A percentile compares a stretch with the other conserved stretches of the same genome.
Evolutionary conservation across 306 rosid genomes (phyloP).

Genomic region (Boehmeria nivea): DNA sequence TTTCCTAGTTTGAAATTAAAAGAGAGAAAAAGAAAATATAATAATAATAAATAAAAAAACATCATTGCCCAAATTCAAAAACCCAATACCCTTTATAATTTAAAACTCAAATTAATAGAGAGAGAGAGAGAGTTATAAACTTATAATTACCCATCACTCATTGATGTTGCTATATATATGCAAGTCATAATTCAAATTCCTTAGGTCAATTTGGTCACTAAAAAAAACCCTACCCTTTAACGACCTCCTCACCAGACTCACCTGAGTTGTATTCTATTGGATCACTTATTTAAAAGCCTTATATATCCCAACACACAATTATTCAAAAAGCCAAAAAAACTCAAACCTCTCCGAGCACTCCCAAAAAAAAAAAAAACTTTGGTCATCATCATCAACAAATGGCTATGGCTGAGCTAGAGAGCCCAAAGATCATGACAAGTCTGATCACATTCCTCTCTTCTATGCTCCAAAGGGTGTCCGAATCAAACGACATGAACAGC

Average conservation of each 20-base stretch:
- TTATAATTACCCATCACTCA: constrained; percentile 9
- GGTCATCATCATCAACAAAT: too few species aligned
- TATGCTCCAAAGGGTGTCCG: constrained; percentile 71
- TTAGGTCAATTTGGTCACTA: constrained; percentile 16
- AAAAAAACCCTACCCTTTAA: constrained; percentile 16
- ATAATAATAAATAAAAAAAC: too few species aligned
- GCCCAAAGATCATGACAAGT: constrained; percentile 62
- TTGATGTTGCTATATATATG: constrained; percentile 1
- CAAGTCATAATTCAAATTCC: constrained; percentile 12
- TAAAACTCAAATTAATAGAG: not conserved
- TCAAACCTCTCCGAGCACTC: constrained; percentile 21
- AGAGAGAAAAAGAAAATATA: not conserved
- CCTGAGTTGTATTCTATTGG: not conserved
- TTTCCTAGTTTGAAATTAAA: constrained; percentile 15
- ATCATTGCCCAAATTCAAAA: constrained; percentile 32
- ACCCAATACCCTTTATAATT: constrained; percentile 12
- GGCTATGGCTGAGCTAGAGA: constrained; percentile 79
- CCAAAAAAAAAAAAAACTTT: not conserved
- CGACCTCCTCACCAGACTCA: constrained; percentile 10
- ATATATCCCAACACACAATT: constrained; percentile 15
- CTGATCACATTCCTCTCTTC: constrained; percentile 70
- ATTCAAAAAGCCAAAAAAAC: constrained; percentile 17
- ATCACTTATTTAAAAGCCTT: constrained; percentile 1
- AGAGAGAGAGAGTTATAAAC: not conserved
- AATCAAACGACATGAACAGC: constrained; percentile 57